phyloP scores from a whole-genome alignment of 2,329 filamentous ascomycete species.

The Raffaelea arxii region DNA sequence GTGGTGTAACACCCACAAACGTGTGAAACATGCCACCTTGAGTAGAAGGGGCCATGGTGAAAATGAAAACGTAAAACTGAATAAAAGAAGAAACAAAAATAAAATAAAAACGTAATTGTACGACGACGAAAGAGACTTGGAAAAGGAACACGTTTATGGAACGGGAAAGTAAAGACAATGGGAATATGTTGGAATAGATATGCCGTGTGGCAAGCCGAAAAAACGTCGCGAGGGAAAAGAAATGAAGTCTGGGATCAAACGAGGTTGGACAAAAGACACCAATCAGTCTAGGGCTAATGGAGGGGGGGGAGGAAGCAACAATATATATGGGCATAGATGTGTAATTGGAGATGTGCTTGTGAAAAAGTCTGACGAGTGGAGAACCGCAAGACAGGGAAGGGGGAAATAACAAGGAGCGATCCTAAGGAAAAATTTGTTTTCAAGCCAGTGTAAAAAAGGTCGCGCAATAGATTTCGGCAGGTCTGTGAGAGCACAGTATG shows the following conservation, averaged over 20 bases:
- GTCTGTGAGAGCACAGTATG: no score
- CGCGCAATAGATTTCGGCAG: no score
- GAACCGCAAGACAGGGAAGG: slow-evolving; percentile 7
- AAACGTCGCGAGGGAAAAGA: background rate
- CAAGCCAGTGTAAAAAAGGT: no score
- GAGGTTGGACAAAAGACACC: background rate
- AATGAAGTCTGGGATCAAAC: background rate
- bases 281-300: slow-evolving; percentile 9
- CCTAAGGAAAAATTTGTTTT: no score
- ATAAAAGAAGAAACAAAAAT: slow-evolving; percentile 3
- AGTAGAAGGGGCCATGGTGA: slow-evolving; percentile 19
- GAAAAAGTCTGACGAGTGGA: no score
- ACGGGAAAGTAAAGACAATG: background rate
- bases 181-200: background rate
- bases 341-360: slow-evolving; percentile 2
- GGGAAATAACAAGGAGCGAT: no score
- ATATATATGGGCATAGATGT: slow-evolving; percentile 2
- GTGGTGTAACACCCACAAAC: slow-evolving; percentile 43
- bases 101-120: slow-evolving; percentile 20
- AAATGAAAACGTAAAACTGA: slow-evolving; percentile 2
- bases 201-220: no score
- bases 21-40: slow-evolving; percentile 44
- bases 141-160: background rate
- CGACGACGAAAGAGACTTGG: background rate
- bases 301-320: slow-evolving; percentile 9